A percentile compares a stretch with the other conserved stretches of the same genome.
Conservation (phyloP, 306 rosid genomes). For the Oemleria cerasiformis region DNA sequence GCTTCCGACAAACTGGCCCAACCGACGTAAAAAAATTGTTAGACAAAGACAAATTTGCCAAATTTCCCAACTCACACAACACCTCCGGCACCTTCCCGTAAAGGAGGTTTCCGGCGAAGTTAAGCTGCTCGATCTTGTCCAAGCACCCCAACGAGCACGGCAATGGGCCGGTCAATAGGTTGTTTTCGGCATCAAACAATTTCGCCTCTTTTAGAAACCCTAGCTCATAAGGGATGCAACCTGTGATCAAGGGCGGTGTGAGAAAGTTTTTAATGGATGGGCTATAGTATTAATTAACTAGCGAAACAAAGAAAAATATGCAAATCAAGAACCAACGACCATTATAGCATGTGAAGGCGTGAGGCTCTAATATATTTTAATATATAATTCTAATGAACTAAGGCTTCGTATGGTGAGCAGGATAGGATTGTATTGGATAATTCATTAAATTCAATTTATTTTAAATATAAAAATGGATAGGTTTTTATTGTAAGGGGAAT, state of each 20-base stretch:
- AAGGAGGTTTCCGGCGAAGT: constrained; percentile 41
- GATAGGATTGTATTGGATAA: too few species aligned
- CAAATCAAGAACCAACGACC: too few species aligned
- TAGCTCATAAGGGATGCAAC: constrained; percentile 47
- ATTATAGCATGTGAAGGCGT: too few species aligned
- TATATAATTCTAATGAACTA: too few species aligned
- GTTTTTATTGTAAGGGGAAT: too few species aligned
- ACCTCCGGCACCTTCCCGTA: constrained; percentile 42
- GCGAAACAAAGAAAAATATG: too few species aligned
- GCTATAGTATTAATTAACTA: too few species aligned
- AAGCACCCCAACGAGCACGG: constrained; percentile 45
- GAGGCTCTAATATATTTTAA: too few species aligned
- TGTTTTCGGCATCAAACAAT: constrained; percentile 39
- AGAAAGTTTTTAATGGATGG: too few species aligned
- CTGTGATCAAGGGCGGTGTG: constrained; percentile 11
- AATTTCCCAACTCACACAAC: constrained; percentile 29
- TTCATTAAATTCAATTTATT: too few species aligned
- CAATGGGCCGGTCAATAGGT: constrained; percentile 39
- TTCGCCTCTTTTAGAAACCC: constrained; percentile 35
- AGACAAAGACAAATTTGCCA: constrained; percentile 38
- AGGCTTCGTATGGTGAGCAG: too few species aligned
- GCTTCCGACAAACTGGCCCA: constrained; percentile 34
- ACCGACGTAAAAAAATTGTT: constrained; percentile 37
- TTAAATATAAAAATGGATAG: too few species aligned
- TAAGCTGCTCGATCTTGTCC: constrained; percentile 35